Evolutionary conservation across 441 rosid genomes (phyloP).

Genomic region (Aleurites moluccanus): DNA sequence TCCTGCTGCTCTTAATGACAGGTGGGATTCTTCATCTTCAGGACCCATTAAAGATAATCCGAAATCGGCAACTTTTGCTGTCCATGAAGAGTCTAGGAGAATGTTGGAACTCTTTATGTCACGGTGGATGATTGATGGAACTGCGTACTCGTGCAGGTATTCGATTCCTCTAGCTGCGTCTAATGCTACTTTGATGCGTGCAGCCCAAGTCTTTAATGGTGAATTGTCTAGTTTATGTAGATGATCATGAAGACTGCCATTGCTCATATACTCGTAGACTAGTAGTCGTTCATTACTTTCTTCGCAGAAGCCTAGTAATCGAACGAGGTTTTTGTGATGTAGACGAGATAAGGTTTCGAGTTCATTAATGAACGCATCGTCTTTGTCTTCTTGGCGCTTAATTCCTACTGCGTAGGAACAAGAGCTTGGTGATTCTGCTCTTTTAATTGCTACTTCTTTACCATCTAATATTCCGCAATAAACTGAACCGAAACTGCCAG

Average conservation of each 20-base stretch:
- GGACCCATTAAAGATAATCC: slow-evolving; percentile 76
- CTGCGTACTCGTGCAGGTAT: slow-evolving; percentile 66
- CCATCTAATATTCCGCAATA: slow-evolving; percentile 55
- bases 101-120: slow-evolving; percentile 86
- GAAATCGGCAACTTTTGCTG: slow-evolving; percentile 73
- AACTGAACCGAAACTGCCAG: slow-evolving; percentile 78
- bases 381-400: slow-evolving; percentile 54
- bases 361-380: slow-evolving; percentile 65
- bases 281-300: slow-evolving; percentile 52
- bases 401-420: slow-evolving; percentile 27
- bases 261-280: slow-evolving; percentile 65
- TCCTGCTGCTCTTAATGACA: slow-evolving; percentile 67
- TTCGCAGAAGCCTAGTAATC: slow-evolving; percentile 65
- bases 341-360: slow-evolving; percentile 71
- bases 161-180: slow-evolving; percentile 76
- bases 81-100: slow-evolving; percentile 53
- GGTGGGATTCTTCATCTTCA: slow-evolving; percentile 46
- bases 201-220: slow-evolving; percentile 57
- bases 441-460: slow-evolving; percentile 66
- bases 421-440: slow-evolving; percentile 50
- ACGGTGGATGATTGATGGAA: slow-evolving; percentile 73
- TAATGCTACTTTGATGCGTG: slow-evolving; percentile 56
- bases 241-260: slow-evolving; percentile 73
- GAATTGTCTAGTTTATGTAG: slow-evolving; percentile 50
- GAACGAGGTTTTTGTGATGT: slow-evolving; percentile 72